Base-by-base conservation (phyloP, 148 eudicot genomes). In the Heliamphora exappendiculata region DNA sequence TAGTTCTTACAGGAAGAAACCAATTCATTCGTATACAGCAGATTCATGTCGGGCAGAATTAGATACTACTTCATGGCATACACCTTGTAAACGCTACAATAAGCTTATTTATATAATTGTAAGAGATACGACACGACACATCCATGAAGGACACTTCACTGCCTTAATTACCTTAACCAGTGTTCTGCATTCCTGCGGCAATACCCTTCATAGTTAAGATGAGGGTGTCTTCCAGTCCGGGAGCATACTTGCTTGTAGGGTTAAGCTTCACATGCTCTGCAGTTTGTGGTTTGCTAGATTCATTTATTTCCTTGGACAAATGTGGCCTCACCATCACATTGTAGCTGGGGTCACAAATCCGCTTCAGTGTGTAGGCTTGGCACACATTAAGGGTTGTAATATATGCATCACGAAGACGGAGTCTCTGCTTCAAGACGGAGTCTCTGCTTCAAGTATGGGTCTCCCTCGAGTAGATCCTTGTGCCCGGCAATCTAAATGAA, bases 141-240 rank as follows among this genome's bases (percentile, higher is more conserved):
- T 42, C 17, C 16, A 22, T 36, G 7, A 37, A 64, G 3, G 24
- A 64, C 33, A 64, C 19, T 17, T 31, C 41, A n/a, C 42, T 0
- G 24, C 9, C 4, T 5, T 6, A 42, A 42, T 10, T 42, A 10
- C 50, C 47, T 84, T 78, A 93, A 74, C 98, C 95, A 0, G 98
- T 94, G 85, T 94, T 94, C 81, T 94, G 98, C 89, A 94, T 69
- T 72, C 98, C 98, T 58, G 97, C 98, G 44, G 97, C 98, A 73
- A 94, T 90, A 57, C 98, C 98, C 86, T 94, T 94, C 98, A 94
- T 94, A 51, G 98, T 94, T 78, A 94, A 83, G 82, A 94, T 91
- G 49, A 94, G 93, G 14, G 98, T 94, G 81, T 94, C 98, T 57
- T 94, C 97, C 54, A 94, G 86, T 8, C 98, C 98, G 29, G 97